Conservation (phyloP, 1,139 yeast genomes). For the Suhomyces anneliseae region DNA sequence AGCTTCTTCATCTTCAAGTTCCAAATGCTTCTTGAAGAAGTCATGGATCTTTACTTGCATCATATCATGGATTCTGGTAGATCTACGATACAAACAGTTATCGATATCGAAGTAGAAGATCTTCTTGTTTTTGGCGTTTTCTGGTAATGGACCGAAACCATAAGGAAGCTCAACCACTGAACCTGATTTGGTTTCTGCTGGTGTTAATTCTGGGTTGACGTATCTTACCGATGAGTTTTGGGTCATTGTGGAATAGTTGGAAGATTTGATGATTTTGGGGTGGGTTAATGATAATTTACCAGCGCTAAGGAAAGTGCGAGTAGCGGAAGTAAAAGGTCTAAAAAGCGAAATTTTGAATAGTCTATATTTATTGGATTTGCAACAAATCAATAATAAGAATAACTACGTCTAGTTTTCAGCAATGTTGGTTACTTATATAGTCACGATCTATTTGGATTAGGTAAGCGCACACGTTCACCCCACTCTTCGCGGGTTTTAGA, state of each 20-base stretch:
- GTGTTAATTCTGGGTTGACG: conserved; percentile 18
- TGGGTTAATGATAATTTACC: no score
- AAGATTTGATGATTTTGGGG: neutral
- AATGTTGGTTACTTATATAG: no score
- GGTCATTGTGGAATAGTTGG: neutral
- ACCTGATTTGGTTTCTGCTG: conserved; percentile 26
- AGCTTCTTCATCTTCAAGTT: conserved; percentile 75
- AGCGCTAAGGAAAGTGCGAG: no score
- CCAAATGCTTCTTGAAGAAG: conserved; percentile 67
- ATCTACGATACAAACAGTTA: conserved; percentile 78
- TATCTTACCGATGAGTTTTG: conserved; percentile 10
- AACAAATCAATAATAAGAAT: no score
- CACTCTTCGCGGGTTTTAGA: no score
- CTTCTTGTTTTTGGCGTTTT: conserved; percentile 28
- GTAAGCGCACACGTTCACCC: no score
- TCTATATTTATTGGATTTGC: no score
- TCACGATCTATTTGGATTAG: no score
- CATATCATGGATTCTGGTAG: conserved; percentile 75
- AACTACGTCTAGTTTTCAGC: no score
- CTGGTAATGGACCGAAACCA: conserved; percentile 50
- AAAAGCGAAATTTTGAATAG: no score
- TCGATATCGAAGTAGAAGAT: conserved; percentile 91
- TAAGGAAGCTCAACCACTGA: conserved; percentile 40
- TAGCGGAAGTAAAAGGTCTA: no score
- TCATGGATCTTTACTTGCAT: conserved; percentile 86